These are phyloP conservation scores for Penicillium paxilli DNA, from an alignment of 495 filamentous ascomycete genomes.

Conservation along the genomic window DNA sequence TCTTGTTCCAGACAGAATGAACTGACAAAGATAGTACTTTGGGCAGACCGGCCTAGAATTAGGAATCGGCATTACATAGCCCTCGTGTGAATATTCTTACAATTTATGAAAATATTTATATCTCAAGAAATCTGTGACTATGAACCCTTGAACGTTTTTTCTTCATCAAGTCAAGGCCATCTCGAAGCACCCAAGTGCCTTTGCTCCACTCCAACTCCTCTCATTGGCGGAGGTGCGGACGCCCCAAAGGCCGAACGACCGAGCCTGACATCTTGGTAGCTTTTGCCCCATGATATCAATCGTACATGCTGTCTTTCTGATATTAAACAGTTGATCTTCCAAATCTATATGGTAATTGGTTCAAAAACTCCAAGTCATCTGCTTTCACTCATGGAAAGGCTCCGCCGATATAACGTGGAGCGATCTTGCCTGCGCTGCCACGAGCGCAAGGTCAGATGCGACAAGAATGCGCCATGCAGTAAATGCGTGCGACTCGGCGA, in stretches of 20 bases:
- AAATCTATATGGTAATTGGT: background rate
- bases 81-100: no score
- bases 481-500: constrained; percentile 24
- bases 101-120: no score
- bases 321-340: background rate
- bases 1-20: no score
- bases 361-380: no score
- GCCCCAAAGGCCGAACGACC: constrained; percentile 9
- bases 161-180: background rate
- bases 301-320: background rate
- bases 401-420: constrained; percentile 26
- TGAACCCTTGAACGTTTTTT: background rate
- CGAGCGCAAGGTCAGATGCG: constrained; percentile 38
- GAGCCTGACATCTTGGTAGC: background rate
- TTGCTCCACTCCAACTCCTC: background rate
- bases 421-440: constrained; percentile 40
- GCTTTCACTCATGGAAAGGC: background rate
- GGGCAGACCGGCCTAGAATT: no score
- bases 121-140: no score
- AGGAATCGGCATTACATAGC: no score
- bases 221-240: background rate
- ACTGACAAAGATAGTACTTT: no score
- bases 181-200: no score
- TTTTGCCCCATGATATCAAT: background rate
- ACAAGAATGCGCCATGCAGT: constrained; percentile 30